Conservation (phyloP, 73 alveolate genomes). For the Effrenium voratum region DNA sequence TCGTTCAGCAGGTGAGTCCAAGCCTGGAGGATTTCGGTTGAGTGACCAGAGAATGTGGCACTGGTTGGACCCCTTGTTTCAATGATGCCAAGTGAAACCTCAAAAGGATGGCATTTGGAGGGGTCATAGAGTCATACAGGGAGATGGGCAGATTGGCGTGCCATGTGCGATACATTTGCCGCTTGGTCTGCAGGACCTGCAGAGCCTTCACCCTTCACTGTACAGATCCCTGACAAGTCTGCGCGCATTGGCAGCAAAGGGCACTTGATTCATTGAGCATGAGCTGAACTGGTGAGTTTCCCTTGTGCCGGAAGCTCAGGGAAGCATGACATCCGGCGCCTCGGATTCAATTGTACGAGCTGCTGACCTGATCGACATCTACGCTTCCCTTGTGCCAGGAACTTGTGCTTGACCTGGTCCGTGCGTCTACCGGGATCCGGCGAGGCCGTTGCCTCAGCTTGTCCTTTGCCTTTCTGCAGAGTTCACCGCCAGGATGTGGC, state of each 20-base stretch:
- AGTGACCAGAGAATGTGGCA: no score
- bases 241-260: background rate
- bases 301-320: background rate
- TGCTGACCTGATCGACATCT: background rate
- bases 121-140: background rate
- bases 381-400: background rate
- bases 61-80: no score
- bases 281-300: background rate
- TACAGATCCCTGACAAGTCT: slow-evolving; percentile 45
- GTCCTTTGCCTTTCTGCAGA: background rate
- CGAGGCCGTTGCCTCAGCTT: background rate
- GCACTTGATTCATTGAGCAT: background rate
- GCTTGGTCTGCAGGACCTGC: slow-evolving; percentile 23
- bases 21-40: slow-evolving; percentile 65
- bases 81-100: no score
- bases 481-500: slow-evolving; percentile 7
- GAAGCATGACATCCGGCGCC: slow-evolving; percentile 46
- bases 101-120: no score
- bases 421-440: slow-evolving; percentile 46
- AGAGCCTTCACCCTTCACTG: slow-evolving; percentile 57
- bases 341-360: background rate
- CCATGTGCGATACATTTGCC: background rate
- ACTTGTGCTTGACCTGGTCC: slow-evolving; percentile 53
- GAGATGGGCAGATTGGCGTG: background rate
- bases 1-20: slow-evolving; percentile 54